Evolutionary conservation across 768 basidiomycete species (phyloP).

Genomic region (Artomyces pyxidatus): DNA sequence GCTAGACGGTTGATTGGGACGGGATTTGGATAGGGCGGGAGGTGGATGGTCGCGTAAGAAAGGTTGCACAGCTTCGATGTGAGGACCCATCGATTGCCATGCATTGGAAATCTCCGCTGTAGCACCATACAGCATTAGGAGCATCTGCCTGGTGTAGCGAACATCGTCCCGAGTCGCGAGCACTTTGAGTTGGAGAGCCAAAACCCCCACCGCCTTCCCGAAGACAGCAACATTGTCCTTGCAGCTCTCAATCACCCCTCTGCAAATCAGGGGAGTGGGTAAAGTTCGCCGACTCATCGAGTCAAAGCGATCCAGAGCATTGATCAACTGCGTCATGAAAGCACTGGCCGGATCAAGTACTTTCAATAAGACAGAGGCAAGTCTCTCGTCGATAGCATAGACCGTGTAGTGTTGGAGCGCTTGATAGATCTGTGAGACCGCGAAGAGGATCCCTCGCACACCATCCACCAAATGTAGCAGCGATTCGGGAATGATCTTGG

Average conservation of each 20-base stretch:
- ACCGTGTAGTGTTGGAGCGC: slow-evolving; percentile 82
- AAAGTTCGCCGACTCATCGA: slow-evolving; percentile 57
- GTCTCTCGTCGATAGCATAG: slow-evolving; percentile 74
- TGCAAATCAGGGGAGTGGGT: slow-evolving; percentile 67
- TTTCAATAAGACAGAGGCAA: slow-evolving; percentile 72
- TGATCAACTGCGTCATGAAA: slow-evolving; percentile 79
- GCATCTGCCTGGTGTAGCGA: slow-evolving; percentile 80
- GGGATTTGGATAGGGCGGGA: slow-evolving; percentile 24
- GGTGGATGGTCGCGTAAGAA: slow-evolving; percentile 43
- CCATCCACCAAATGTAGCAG: slow-evolving; percentile 72
- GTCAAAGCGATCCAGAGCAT: slow-evolving; percentile 88
- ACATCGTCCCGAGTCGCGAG: slow-evolving; percentile 67
- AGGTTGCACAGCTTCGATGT: slow-evolving; percentile 62
- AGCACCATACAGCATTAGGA: slow-evolving; percentile 83
- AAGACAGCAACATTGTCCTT: slow-evolving; percentile 79
- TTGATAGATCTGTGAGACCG: slow-evolving; percentile 85
- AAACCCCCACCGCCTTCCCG: slow-evolving; percentile 78
- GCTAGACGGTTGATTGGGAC: slow-evolving; percentile 22
- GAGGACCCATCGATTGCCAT: slow-evolving; percentile 70
- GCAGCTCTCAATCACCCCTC: slow-evolving; percentile 73
- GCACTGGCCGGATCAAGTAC: slow-evolving; percentile 79
- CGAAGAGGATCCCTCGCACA: slow-evolving; percentile 88
- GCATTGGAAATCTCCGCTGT: slow-evolving; percentile 80
- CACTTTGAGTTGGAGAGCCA: slow-evolving; percentile 75
- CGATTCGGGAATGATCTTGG: slow-evolving; percentile 60